A percentile compares a stretch with the other conserved stretches of the same genome.
Evolutionary conservation across 768 basidiomycete genomes (phyloP).

Genomic region (Rhodotorula graminis): DNA sequence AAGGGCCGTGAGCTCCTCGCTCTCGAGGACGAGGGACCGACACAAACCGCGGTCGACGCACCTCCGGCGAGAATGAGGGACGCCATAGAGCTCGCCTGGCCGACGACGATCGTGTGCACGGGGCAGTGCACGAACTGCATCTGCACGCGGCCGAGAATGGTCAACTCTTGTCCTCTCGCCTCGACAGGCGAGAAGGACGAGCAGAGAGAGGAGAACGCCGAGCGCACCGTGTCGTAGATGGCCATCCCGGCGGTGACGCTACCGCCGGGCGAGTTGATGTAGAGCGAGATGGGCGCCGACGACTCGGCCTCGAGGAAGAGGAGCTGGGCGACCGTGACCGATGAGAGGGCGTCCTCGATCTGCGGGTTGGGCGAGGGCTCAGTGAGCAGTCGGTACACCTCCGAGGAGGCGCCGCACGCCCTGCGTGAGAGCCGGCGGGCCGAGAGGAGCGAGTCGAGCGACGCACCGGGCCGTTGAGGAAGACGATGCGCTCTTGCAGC

Average conservation of each 20-base stretch:
- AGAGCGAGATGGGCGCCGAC: slow-evolving; percentile 87
- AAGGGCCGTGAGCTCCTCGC: neutral
- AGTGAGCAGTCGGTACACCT: no score
- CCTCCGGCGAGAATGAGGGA: slow-evolving; percentile 84
- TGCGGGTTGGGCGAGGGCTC: slow-evolving; percentile 50
- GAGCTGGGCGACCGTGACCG: slow-evolving; percentile 81
- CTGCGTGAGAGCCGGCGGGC: no score
- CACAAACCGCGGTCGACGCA: slow-evolving; percentile 33
- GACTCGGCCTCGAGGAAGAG: slow-evolving; percentile 94
- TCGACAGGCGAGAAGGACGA: neutral
- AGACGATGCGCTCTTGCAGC: slow-evolving; percentile 86
- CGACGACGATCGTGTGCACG: slow-evolving; percentile 93
- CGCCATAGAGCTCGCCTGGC: slow-evolving; percentile 94
- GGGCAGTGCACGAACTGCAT: slow-evolving; percentile 82
- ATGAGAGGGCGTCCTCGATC: slow-evolving; percentile 86
- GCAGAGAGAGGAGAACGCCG: neutral
- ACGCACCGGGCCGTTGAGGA: slow-evolving; percentile 81
- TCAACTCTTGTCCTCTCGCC: no score
- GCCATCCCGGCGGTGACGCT: slow-evolving; percentile 93
- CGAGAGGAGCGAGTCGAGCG: neutral
- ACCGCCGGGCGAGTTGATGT: slow-evolving; percentile 95
- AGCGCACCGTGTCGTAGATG: slow-evolving; percentile 87
- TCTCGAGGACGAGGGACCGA: no score
- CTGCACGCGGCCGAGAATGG: neutral
- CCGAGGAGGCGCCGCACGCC: no score